phyloP scores from a whole-genome alignment of 148 eudicot species.

The Persicaria maculosa region DNA sequence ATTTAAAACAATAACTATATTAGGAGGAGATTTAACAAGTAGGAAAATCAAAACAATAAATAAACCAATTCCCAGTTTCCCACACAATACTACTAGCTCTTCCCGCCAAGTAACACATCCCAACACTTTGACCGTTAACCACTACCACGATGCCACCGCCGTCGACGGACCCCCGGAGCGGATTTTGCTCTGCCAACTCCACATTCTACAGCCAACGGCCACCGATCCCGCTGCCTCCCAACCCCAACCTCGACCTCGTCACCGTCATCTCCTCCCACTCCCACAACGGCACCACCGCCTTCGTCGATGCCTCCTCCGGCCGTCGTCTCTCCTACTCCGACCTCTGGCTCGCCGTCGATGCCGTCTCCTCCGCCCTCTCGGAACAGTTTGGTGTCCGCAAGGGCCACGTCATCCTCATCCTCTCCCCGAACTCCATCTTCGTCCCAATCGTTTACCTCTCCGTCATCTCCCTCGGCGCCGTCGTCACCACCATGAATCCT shows the following conservation, averaged over 20 bases:
- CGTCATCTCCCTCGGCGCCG: slow-evolving; percentile 78
- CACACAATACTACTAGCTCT: too few relatives aligned
- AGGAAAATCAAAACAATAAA: not conserved
- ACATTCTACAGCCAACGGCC: slow-evolving; percentile 73
- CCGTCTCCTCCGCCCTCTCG: slow-evolving; percentile 50
- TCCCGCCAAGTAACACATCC: too few relatives aligned
- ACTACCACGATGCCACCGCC: not conserved
- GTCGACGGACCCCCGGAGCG: slow-evolving; percentile 31
- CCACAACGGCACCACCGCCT: slow-evolving; percentile 52
- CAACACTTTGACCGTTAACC: not conserved
- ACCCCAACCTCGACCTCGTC: too few relatives aligned
- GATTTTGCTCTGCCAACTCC: slow-evolving; percentile 40
- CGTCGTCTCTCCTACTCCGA: slow-evolving; percentile 41
- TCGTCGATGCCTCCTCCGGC: slow-evolving; percentile 73
- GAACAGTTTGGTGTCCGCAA: slow-evolving; percentile 4
- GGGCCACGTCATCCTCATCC: too few relatives aligned
- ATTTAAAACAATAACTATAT: too few relatives aligned
- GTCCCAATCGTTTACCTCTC: slow-evolving; percentile 77
- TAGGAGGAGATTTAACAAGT: too few relatives aligned
- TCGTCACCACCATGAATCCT: slow-evolving; percentile 83
- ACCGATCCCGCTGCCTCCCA: slow-evolving; percentile 24
- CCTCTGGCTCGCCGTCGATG: slow-evolving; percentile 59
- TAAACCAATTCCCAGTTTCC: not conserved
- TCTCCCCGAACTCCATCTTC: not conserved
- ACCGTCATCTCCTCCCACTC: slow-evolving; percentile 69